Conservation (phyloP, 1,284 basidiomycete species). For the Gomphus bonarii region DNA sequence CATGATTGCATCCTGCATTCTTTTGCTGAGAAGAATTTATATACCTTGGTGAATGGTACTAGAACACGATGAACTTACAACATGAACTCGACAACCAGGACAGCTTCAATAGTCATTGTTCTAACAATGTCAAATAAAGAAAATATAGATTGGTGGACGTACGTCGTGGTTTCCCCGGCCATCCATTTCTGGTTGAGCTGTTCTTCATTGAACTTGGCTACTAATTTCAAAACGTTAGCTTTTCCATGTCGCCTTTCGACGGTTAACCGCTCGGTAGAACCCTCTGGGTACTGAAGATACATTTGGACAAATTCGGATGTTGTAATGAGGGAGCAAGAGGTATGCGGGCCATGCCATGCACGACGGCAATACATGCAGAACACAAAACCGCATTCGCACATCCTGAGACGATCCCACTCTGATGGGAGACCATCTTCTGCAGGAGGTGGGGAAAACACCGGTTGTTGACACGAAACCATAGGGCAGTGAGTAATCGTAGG, state of each 20-base stretch:
- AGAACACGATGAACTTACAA: conserved; percentile 25
- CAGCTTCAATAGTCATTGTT: conserved; percentile 27
- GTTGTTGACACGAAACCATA: conserved; percentile 57
- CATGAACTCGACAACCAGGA: conserved; percentile 54
- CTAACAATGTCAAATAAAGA: not conserved
- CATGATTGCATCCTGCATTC: conserved; percentile 66
- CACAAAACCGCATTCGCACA: conserved; percentile 58
- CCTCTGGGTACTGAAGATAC: conserved; percentile 46
- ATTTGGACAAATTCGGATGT: conserved; percentile 50
- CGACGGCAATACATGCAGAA: conserved; percentile 68
- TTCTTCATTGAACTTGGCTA: conserved; percentile 54
- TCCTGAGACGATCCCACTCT: conserved; percentile 58
- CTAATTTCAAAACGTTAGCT: conserved; percentile 42
- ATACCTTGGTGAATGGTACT: not conserved
- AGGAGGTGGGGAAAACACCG: conserved; percentile 38
- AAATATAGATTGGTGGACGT: not conserved
- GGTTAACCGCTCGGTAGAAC: conserved; percentile 32
- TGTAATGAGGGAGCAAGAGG: conserved; percentile 50
- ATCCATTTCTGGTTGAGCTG: conserved; percentile 57
- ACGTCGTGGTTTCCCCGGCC: conserved; percentile 40
- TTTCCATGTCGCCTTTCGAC: conserved; percentile 58
- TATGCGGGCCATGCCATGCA: conserved; percentile 70
- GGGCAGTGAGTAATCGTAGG: conserved; percentile 70
- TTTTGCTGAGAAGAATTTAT: conserved; percentile 33
- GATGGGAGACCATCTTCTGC: conserved; percentile 35